phyloP scores from a whole-genome alignment of 805 yeast species.

The Candida germanica region DNA sequence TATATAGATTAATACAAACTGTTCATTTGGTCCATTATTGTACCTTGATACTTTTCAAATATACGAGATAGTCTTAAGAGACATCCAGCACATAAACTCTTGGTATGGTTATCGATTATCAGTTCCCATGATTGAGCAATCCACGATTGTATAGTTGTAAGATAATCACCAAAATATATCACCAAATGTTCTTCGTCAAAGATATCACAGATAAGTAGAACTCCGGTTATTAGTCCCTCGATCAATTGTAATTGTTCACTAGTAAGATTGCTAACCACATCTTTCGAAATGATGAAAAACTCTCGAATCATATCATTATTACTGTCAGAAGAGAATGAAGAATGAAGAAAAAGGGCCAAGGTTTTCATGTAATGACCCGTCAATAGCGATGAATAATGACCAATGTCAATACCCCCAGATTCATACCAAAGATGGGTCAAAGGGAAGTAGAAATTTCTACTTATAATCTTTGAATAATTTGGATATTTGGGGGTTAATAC shows the following conservation, averaged over 20 bases:
- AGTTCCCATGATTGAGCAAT: slow-evolving; percentile 29
- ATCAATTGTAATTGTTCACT: slow-evolving; percentile 32
- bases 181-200: slow-evolving; percentile 26
- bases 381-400: slow-evolving; percentile 52
- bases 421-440: slow-evolving; percentile 51
- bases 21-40: slow-evolving; percentile 30
- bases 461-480: slow-evolving; percentile 43
- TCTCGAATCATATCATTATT: slow-evolving; percentile 58
- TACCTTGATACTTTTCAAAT: slow-evolving; percentile 24
- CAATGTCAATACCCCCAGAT: slow-evolving; percentile 45
- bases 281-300: slow-evolving; percentile 34
- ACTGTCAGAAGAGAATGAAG: slow-evolving; percentile 53
- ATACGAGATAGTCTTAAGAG: slow-evolving; percentile 26
- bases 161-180: slow-evolving; percentile 18
- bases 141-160: slow-evolving; percentile 24
- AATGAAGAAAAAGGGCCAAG: slow-evolving; percentile 51
- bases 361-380: slow-evolving; percentile 60
- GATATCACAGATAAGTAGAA: slow-evolving; percentile 33
- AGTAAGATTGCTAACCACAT: slow-evolving; percentile 16
- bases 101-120: slow-evolving; percentile 34
- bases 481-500: slow-evolving; percentile 18
- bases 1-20: slow-evolving; percentile 17
- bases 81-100: slow-evolving; percentile 40
- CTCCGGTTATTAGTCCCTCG: slow-evolving; percentile 39
- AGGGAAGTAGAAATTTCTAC: slow-evolving; percentile 50